Evolutionary conservation across 371 early-diverging fungal genomes (phyloP).

Genomic region (Rhizomucor pusillus): DNA sequence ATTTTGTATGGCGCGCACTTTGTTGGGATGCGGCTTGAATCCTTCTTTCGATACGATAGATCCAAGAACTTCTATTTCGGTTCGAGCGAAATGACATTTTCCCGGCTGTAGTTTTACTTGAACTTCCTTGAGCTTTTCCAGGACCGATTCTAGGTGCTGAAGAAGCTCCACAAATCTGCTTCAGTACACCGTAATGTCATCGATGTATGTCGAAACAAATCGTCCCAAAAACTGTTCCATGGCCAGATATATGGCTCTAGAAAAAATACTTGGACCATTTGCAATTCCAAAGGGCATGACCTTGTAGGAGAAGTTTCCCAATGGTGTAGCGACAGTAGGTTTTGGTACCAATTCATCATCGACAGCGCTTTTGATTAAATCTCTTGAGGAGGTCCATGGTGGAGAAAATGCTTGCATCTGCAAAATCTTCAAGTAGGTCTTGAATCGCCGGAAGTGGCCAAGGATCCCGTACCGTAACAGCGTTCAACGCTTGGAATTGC

Average conservation of each 20-base stretch:
- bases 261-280: conserved; percentile 13
- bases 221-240: neutral
- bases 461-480: conserved; percentile 2
- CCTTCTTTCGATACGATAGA: neutral
- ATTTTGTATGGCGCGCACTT: neutral
- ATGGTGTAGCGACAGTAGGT: conserved; percentile 7
- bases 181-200: neutral
- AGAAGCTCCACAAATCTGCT: neutral
- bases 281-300: conserved; percentile 15
- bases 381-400: conserved; percentile 6
- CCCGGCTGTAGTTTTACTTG: neutral
- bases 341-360: conserved; percentile 1
- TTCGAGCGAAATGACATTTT: neutral
- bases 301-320: conserved; percentile 10
- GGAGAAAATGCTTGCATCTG: conserved; percentile 1
- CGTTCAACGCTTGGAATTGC: conserved; percentile 4
- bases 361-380: conserved; percentile 2
- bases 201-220: conserved; percentile 2
- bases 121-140: neutral
- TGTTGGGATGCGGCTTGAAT: neutral
- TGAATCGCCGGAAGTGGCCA: conserved; percentile 5
- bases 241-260: conserved; percentile 11
- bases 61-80: neutral
- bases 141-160: neutral
- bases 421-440: conserved; percentile 4